phyloP scores from a whole-genome alignment of 345 rosid genomes.

The Moringa oleifera region DNA sequence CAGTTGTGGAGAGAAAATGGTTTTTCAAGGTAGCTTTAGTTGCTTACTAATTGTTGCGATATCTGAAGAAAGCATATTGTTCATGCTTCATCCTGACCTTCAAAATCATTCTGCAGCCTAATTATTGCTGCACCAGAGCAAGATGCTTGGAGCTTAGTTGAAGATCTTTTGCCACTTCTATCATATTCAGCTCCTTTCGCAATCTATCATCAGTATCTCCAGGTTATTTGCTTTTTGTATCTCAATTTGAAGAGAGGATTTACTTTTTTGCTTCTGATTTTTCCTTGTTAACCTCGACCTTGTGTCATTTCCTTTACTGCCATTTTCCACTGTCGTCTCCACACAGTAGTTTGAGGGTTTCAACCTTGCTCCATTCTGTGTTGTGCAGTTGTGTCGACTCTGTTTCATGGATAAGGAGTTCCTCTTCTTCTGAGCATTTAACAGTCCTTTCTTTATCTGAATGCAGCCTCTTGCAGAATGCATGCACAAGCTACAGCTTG shows the following conservation, averaged over 20 bases:
- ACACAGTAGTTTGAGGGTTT: too few relatives aligned
- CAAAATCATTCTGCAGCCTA: conserved; percentile 43
- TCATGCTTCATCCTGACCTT: conserved; percentile 1
- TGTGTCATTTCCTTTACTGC: too few relatives aligned
- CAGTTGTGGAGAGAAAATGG: conserved; percentile 77
- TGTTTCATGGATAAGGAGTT: too few relatives aligned
- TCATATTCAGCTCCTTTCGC: conserved; percentile 88
- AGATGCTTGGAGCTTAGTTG: conserved; percentile 64
- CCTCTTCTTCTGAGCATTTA: too few relatives aligned
- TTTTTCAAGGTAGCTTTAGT: conserved; percentile 62
- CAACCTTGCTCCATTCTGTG: too few relatives aligned
- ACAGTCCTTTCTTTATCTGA: neutral
- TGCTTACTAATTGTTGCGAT: conserved; percentile 7
- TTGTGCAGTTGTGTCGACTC: too few relatives aligned
- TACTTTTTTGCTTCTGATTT: neutral
- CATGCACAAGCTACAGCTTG: conserved; percentile 81
- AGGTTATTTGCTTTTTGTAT: conserved; percentile 36
- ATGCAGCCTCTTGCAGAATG: conserved; percentile 77
- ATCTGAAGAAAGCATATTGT: neutral
- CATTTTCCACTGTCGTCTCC: too few relatives aligned
- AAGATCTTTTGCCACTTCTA: conserved; percentile 69
- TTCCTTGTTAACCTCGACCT: neutral
- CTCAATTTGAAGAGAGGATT: neutral
- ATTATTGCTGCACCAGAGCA: conserved; percentile 81
- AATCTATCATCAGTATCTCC: conserved; percentile 87